Evolutionary conservation across 306 rosid species (phyloP).

Genomic region (Cicer judaicum): DNA sequence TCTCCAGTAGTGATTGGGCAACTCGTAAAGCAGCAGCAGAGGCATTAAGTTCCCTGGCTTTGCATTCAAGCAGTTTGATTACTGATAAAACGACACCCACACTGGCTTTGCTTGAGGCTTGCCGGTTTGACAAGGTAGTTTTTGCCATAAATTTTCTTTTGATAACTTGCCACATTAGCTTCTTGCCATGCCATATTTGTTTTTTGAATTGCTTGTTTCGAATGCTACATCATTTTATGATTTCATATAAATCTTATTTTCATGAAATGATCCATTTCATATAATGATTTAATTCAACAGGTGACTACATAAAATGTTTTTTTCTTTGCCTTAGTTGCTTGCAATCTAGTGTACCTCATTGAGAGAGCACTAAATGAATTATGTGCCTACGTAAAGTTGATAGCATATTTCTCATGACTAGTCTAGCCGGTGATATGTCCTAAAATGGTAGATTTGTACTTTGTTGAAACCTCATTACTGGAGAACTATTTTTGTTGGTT

Average conservation of each 20-base stretch:
- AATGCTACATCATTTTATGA: slow-evolving; percentile 25
- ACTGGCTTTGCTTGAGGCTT: slow-evolving; percentile 68
- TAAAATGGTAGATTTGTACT: slow-evolving; percentile 20
- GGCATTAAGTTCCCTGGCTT: slow-evolving; percentile 68
- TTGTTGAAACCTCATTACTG: slow-evolving; percentile 25
- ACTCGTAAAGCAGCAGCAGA: slow-evolving; percentile 99
- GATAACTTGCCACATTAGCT: slow-evolving; percentile 31
- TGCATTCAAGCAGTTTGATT: slow-evolving; percentile 79
- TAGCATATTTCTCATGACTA: slow-evolving; percentile 24
- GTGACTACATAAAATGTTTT: background rate
- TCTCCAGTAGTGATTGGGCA: slow-evolving; percentile 88
- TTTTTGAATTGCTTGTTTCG: background rate
- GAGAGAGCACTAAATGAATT: background rate
- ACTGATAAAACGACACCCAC: slow-evolving; percentile 68
- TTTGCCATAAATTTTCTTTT: slow-evolving; percentile 40
- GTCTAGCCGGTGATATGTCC: slow-evolving; percentile 36
- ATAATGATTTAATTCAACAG: slow-evolving; percentile 26
- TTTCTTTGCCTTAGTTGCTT: background rate
- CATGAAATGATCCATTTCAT: background rate
- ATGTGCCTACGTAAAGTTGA: slow-evolving; percentile 32
- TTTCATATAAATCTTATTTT: slow-evolving; percentile 13
- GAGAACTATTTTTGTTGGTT: slow-evolving; percentile 37
- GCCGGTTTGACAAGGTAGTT: slow-evolving; percentile 96
- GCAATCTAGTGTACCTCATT: slow-evolving; percentile 32
- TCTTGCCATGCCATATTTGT: slow-evolving; percentile 18